Evolutionary conservation across 192 early-diverging fungal species (phyloP), one percentile per base, ranked within the genome.

Genomic region (Gigaspora rosea): DNA sequence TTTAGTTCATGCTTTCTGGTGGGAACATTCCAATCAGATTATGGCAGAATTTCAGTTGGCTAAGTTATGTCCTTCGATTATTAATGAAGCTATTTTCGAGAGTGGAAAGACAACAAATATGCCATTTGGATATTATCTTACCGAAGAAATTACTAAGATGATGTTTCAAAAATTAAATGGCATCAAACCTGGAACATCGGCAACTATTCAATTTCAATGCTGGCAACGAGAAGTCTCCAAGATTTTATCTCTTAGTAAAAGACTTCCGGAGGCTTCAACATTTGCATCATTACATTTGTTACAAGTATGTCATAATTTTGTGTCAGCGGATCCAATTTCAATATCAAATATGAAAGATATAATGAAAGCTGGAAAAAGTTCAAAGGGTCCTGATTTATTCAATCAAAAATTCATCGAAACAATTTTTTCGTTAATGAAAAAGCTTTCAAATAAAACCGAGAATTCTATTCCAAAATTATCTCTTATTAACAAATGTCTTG

Each of bases 31-130:
- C 16, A 52, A 22, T 16, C 13, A 22, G 20, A 35, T 78, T 11
- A 35, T 78, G n/a, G 77, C 77, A 1, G 35, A 73, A 57, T 51
- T 78, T n/a, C 69, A 78, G 8, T 46, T 78, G 8, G 51, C 71
- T 46, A 6, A 36, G 20, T 62, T 61, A 46, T 49, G 46, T 8
- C 69, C 69, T 18, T n/a, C 46, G 16, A 71, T 62, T 36, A 47
- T 71, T n/a, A 27, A 70, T 50, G 57, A 74, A 41, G 2, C 41
- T 2, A 61, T 71, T 12, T 61, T 32, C 16, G 73, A 74, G 15
- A 22, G 8, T 9, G 1, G n/a, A 7, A 41, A 41, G 41, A 41
- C 41, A 35, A 59, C 8, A 16, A 47, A 58, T n/a, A 1, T 11
- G 8, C 4, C 22, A 13, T 78, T 78, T 56, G 48, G 33, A 22